A percentile compares a stretch with the other conserved stretches of the same genome.
Evolutionary conservation across 2,329 filamentous ascomycete genomes (phyloP).

Genomic region (Lanzia echinophila): DNA sequence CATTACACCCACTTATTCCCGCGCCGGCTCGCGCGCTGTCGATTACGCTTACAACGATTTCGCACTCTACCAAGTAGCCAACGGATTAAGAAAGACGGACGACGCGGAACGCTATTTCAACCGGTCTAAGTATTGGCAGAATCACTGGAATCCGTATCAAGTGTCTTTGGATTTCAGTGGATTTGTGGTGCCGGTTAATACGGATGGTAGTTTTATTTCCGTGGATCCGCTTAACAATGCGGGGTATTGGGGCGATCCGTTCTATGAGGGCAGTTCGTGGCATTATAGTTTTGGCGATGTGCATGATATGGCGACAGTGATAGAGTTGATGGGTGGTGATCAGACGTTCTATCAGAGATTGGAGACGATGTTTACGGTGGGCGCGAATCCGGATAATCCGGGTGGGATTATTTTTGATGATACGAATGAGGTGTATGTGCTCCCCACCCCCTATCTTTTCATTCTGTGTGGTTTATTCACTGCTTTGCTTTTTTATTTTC

Average conservation of each 20-base stretch:
- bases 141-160: slow-evolving; percentile 60
- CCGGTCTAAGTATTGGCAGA: slow-evolving; percentile 57
- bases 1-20: slow-evolving; percentile 54
- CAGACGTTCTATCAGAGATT: slow-evolving; percentile 43
- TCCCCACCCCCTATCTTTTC: background rate
- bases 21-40: slow-evolving; percentile 57
- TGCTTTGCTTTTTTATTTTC: no score
- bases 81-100: slow-evolving; percentile 31
- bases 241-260: slow-evolving; percentile 47
- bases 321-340: slow-evolving; percentile 41
- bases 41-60: slow-evolving; percentile 67
- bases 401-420: slow-evolving; percentile 52
- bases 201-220: slow-evolving; percentile 36
- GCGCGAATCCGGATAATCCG: slow-evolving; percentile 23
- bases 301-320: slow-evolving; percentile 46
- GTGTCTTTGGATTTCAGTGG: slow-evolving; percentile 56
- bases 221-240: slow-evolving; percentile 43
- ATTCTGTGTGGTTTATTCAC: background rate
- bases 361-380: slow-evolving; percentile 44
- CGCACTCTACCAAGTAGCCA: slow-evolving; percentile 55
- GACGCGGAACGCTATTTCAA: slow-evolving; percentile 7
- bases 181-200: slow-evolving; percentile 55
- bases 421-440: slow-evolving; percentile 21
- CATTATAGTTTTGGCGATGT: slow-evolving; percentile 48
- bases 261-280: slow-evolving; percentile 46